phyloP scores from a whole-genome alignment of 306 rosid genomes.

The Cicer pinnatifidum region DNA sequence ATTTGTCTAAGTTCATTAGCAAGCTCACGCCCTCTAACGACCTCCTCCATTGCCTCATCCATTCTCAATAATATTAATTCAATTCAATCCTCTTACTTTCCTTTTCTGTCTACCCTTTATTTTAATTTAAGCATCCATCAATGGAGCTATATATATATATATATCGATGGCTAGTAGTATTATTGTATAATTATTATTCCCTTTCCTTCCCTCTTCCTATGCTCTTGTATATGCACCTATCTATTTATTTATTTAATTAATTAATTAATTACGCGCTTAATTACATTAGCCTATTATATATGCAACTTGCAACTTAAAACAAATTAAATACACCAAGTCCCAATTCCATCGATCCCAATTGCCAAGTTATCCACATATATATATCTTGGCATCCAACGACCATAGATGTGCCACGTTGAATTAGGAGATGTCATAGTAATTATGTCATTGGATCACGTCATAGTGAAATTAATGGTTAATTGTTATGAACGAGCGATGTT shows the following conservation, averaged over 20 bases:
- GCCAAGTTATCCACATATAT: not conserved
- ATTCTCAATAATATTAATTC: not conserved
- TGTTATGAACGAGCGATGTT: not conserved
- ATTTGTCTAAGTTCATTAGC: constrained; percentile 45
- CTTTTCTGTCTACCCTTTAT: not conserved
- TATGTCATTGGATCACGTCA: not conserved
- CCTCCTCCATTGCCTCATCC: constrained; percentile 40
- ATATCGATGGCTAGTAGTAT: too few relatives aligned
- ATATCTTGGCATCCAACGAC: not conserved
- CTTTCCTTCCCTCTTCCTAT: not conserved
- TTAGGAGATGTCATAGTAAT: not conserved
- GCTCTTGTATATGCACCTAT: not conserved
- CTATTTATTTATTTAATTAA: not conserved
- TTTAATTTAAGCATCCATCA: not conserved
- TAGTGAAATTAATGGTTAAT: not conserved
- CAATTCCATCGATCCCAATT: not conserved
- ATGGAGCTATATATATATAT: too few relatives aligned
- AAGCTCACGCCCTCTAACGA: constrained; percentile 52
- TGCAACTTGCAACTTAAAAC: not conserved
- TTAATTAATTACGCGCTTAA: not conserved
- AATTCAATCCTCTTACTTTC: not conserved
- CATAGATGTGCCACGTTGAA: not conserved
- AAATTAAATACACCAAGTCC: not conserved
- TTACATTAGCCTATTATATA: not conserved
- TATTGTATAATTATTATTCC: not conserved